These are phyloP conservation scores for Saturnispora mendoncae DNA, from an alignment of 805 yeast species.

Conservation along the genomic window DNA sequence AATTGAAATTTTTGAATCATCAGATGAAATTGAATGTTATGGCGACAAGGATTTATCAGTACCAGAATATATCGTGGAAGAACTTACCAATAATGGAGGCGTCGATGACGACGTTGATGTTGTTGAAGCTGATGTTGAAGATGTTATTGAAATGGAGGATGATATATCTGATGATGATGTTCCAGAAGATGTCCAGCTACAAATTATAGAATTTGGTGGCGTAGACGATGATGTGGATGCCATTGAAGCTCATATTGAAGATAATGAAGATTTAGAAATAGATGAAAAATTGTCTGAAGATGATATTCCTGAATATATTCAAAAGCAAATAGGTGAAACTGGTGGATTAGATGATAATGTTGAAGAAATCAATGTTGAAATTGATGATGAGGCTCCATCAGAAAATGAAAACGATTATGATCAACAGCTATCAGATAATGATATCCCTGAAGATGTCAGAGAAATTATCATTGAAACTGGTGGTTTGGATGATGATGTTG, in stretches of 20 bases:
- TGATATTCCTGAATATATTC: constrained; percentile 8
- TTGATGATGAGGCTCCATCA: constrained; percentile 1
- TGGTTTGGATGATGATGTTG: constrained; percentile 4
- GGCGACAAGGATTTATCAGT: neutral
- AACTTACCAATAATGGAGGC: neutral
- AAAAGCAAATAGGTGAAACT: neutral
- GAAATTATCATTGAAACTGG: neutral
- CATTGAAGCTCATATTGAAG: constrained; percentile 12
- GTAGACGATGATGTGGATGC: constrained; percentile 5
- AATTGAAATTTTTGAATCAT: constrained; percentile 10
- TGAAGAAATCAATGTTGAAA: constrained; percentile 3
- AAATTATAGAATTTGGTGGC: constrained; percentile 1
- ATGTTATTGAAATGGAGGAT: neutral
- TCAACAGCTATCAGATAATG: neutral
- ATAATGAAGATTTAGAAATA: constrained; percentile 6
- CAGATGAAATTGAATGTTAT: constrained; percentile 6
- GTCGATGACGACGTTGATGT: constrained; percentile 1
- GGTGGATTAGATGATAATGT: constrained; percentile 6
- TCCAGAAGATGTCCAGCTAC: constrained; percentile 3
- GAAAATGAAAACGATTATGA: constrained; percentile 13
- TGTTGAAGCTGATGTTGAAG: constrained; percentile 1
- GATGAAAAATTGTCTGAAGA: neutral
- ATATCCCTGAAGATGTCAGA: constrained; percentile 8
- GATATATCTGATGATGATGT: constrained; percentile 6
- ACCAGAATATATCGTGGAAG: constrained; percentile 10